Conservation (phyloP, 352 stramenopile genomes). For the Globisporangium splendens region DNA sequence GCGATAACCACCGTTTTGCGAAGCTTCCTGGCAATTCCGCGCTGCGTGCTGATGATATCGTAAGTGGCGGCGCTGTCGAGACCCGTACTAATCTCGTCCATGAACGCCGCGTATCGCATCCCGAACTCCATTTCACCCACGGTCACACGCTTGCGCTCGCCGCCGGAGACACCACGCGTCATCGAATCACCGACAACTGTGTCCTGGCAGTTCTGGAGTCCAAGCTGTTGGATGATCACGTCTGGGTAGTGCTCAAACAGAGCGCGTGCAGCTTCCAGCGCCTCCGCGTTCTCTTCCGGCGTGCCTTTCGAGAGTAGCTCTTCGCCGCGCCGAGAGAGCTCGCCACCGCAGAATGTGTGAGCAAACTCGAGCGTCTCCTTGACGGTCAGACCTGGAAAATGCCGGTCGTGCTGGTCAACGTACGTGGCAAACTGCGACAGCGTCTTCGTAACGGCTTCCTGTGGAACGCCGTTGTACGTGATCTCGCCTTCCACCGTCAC, state of each 20-base stretch:
- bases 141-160: conserved; percentile 60
- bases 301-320: conserved; percentile 34
- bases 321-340: conserved; percentile 23
- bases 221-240: conserved; percentile 44
- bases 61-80: conserved; percentile 52
- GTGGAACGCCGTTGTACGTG: conserved; percentile 47
- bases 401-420: conserved; percentile 41
- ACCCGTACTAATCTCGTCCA: conserved; percentile 79
- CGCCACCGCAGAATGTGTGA: conserved; percentile 45
- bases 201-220: conserved; percentile 12
- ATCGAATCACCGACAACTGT: conserved; percentile 38
- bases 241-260: conserved; percentile 51
- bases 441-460: conserved; percentile 8
- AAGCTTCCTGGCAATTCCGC: conserved; percentile 37
- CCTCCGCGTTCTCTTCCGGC: conserved; percentile 37
- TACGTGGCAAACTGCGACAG: conserved; percentile 49
- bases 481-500: conserved; percentile 38
- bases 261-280: conserved; percentile 25
- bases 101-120: conserved; percentile 61
- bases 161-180: conserved; percentile 48
- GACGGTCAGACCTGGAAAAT: conserved; percentile 48
- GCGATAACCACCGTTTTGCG: conserved; percentile 64
- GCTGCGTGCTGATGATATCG: conserved; percentile 49
- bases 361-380: conserved; percentile 56
- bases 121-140: conserved; percentile 73